A percentile compares a stretch with the other conserved stretches of the same genome.
Conservation (phyloP, 192 early-diverging fungal genomes). For the Funneliformis geosporum region DNA sequence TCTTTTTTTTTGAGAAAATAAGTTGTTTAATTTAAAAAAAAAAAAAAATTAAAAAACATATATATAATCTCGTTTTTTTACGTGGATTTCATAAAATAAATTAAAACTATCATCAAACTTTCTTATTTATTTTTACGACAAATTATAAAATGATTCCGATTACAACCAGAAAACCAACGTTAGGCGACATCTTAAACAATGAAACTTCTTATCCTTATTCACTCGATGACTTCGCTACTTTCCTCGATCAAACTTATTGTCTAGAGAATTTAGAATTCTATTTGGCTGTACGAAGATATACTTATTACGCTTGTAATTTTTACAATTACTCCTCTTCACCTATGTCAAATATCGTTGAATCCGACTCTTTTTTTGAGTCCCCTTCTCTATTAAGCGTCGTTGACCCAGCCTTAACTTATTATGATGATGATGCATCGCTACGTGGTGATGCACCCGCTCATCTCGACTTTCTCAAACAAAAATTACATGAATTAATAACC, state of each 20-base stretch:
- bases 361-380: not conserved
- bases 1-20: no score
- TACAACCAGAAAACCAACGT: constrained; percentile 24
- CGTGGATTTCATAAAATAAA: no score
- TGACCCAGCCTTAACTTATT: no score
- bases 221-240: constrained; percentile 34
- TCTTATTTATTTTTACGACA: no score
- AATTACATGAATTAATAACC: constrained; percentile 32
- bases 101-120: no score
- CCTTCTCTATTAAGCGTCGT: not conserved
- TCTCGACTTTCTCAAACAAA: constrained; percentile 29
- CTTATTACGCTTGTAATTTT: constrained; percentile 9
- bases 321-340: constrained; percentile 16
- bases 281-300: constrained; percentile 37
- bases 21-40: no score
- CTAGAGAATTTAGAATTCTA: constrained; percentile 41
- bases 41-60: no score
- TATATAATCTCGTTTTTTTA: no score
- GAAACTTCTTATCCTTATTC: constrained; percentile 33
- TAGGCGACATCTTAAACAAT: constrained; percentile 33
- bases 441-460: constrained; percentile 20
- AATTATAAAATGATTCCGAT: no score
- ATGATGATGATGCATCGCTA: not conserved
- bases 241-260: constrained; percentile 39
- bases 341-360: not conserved